phyloP scores from a whole-genome alignment of 495 filamentous ascomycete species.

The Terfezia boudieri region DNA sequence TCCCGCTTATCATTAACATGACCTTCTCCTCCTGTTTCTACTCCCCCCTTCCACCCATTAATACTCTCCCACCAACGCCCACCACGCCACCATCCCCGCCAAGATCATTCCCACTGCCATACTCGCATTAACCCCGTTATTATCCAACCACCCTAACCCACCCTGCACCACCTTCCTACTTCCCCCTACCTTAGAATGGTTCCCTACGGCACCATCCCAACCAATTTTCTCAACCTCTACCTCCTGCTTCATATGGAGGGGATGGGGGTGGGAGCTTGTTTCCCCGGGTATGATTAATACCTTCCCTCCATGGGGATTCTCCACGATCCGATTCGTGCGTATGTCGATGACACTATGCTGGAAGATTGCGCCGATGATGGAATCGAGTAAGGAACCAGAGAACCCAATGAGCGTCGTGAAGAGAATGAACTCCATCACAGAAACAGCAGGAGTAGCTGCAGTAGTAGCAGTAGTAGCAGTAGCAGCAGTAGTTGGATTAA shows the following conservation, averaged over 20 bases:
- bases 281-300: constrained; percentile 29
- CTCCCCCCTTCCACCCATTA: background rate
- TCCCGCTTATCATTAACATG: too few relatives aligned
- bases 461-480: constrained; percentile 19
- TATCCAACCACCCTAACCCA: constrained; percentile 61
- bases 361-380: constrained; percentile 59
- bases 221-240: background rate
- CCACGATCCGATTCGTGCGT: constrained; percentile 63
- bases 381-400: constrained; percentile 59
- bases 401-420: constrained; percentile 13
- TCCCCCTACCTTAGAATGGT: background rate
- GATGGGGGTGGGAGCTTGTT: constrained; percentile 8
- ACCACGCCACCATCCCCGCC: constrained; percentile 42
- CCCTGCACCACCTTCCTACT: constrained; percentile 35
- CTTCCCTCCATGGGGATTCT: constrained; percentile 62
- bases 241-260: background rate
- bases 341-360: constrained; percentile 77
- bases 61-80: constrained; percentile 6
- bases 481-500: constrained; percentile 9
- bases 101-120: constrained; percentile 72
- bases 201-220: constrained; percentile 14
- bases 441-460: constrained; percentile 25
- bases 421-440: constrained; percentile 30
- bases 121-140: constrained; percentile 78
- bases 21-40: background rate